Evolutionary conservation across 2,329 filamentous ascomycete species (phyloP), one percentile per base, ranked within the genome.

Genomic region (Fusarium nanum): DNA sequence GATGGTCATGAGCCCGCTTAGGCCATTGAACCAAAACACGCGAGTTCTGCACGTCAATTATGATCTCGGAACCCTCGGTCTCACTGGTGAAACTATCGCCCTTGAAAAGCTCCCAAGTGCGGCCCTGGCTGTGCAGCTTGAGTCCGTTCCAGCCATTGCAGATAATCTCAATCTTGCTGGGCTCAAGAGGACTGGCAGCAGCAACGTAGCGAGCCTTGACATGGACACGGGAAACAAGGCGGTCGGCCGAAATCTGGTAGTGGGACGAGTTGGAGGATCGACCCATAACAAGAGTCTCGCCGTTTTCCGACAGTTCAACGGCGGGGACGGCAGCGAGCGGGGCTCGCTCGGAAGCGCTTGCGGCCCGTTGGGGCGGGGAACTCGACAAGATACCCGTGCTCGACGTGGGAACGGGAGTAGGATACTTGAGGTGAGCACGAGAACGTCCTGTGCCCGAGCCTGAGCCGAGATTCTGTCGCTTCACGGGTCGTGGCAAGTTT

Each of bases 111-210:
- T 97, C 93, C 85, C 93, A 95, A 5, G 93, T 92, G 72, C 91
- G 90, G 60, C 93, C 93, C 81, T 95, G 92, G 83, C 93, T 98
- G 82, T 97, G 94, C 73, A 99, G 83, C 83, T 93, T 97, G 71
- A 96, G 86, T 18, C 96, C 96, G 79, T 99, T 99, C 95, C 95
- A 98, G 23, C 96, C 96, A 76, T 92, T 88, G 84, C 96, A 99
- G 76, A 93, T 87, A 74, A 99, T 92, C 80, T 97, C 93, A 48
- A 99, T 88, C 79, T 89, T 91, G 78, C 92, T 93, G 67, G 89
- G 86, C 73, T 93, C 89, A 74, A 93, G 86, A 7, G 87, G 87
- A 58, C 88, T 86, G 22, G 86, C 82, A 14, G 93, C 89, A 23
- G 91, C 86, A 68, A 95, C 88, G 79, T 94, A 99, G 56, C 90